Evolutionary conservation across 2,329 filamentous ascomycete genomes (phyloP), one percentile per base, ranked within the genome.

Genomic region (Cryphonectria japonica): DNA sequence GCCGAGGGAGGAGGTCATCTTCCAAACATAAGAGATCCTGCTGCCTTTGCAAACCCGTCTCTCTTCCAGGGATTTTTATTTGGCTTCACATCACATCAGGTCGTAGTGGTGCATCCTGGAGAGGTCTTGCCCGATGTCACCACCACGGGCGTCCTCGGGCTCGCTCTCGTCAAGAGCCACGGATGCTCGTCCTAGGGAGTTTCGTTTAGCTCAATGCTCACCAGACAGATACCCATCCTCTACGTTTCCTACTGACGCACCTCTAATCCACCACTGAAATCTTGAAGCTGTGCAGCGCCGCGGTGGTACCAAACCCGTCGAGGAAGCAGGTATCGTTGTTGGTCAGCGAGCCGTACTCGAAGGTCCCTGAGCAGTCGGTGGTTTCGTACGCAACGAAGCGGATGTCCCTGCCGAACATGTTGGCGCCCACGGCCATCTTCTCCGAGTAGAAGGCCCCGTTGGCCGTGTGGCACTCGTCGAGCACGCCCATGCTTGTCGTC

Each of bases 401-500:
- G n/a, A 57, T 57, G 26, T 29, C 9, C n/a, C 52, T 26, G 52
- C 26, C 52, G 52, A 57, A 57, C 52, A 57, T 57, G 52, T 57
- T 29, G n/a, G n/a, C 11, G 52, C 52, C 52, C 52, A 57, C 52
- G 52, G 52, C 52, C 52, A 29, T 29, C n/a, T 4, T 57, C n/a
- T 29, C 0, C 13, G 52, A 29, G 52, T 26, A 57, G n/a, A 57
- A 57, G n/a, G 52, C n/a, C 52, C n/a, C 52, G 52, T 16, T 29
- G 52, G 52, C n/a, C 52, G n/a, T 29, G 52, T 57, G 52, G n/a
- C 52, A 57, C 52, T 57, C 52, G 26, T 57, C 52, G 26, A 57
- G 52, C 11, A 57, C 52, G 13, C 52, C 52, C 52, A 57, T 29
- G 52, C 52, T 57, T 7, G n/a, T 57, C 52, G 52, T 57, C 52